A percentile compares a stretch with the other conserved stretches of the same genome.
Conservation (phyloP, 306 rosid genomes). For the Prosopis cineraria region DNA sequence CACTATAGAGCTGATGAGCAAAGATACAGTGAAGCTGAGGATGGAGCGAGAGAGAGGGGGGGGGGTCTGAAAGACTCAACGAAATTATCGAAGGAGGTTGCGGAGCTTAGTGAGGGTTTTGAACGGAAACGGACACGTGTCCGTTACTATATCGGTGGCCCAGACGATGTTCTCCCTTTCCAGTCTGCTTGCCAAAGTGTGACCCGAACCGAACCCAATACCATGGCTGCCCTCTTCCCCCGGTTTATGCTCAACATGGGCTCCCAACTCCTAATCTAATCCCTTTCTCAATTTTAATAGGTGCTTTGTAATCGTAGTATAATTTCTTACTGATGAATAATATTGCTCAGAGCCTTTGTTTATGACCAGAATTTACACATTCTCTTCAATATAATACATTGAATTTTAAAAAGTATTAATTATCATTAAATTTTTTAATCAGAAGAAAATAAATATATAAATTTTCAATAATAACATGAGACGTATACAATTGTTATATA, state of each 20-base stretch:
- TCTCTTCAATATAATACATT: background rate
- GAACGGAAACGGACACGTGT: conserved; percentile 58
- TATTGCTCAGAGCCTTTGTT: too few relatives aligned
- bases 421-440: too few relatives aligned
- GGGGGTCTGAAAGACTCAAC: background rate
- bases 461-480: too few relatives aligned
- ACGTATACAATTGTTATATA: too few relatives aligned
- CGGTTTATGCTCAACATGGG: background rate
- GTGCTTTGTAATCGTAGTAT: too few relatives aligned
- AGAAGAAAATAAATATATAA: too few relatives aligned
- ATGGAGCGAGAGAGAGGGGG: background rate
- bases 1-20: conserved; percentile 34
- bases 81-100: conserved; percentile 4
- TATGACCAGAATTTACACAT: too few relatives aligned
- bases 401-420: too few relatives aligned
- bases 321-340: too few relatives aligned
- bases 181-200: background rate
- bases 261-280: background rate
- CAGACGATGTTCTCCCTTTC: background rate
- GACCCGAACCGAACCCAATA: background rate
- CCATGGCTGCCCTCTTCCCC: background rate
- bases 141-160: conserved; percentile 25
- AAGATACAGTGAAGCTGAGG: background rate
- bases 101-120: conserved; percentile 59
- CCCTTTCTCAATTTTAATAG: background rate